phyloP scores from a whole-genome alignment of 2,329 filamentous ascomycete genomes.

The Ambrosiella cleistominuta region DNA sequence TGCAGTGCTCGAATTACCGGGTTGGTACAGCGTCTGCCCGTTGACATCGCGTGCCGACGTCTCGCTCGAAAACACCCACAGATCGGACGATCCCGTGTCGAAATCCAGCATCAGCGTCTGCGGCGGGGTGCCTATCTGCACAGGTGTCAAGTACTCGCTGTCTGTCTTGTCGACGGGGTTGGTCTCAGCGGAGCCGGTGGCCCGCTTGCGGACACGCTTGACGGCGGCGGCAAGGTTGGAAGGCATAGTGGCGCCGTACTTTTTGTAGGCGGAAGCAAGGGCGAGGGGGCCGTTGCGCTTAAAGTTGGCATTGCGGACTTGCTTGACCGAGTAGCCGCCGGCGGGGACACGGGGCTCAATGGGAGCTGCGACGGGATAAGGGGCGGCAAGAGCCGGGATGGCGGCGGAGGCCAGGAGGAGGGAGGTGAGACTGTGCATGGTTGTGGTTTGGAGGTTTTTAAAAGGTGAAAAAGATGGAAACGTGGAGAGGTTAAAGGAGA shows the following conservation, averaged over 20 bases:
- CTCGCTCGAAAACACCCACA: constrained; percentile 31
- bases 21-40: constrained; percentile 25
- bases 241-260: constrained; percentile 22
- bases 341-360: background rate
- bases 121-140: constrained; percentile 26
- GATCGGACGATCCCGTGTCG: constrained; percentile 29
- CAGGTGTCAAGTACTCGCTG: constrained; percentile 23
- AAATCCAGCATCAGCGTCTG: constrained; percentile 28
- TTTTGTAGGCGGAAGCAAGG: constrained; percentile 22
- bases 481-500: background rate
- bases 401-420: constrained; percentile 15
- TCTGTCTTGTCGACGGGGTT: constrained; percentile 18
- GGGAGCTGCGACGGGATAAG: background rate
- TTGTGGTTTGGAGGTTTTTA: background rate
- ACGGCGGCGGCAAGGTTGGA: constrained; percentile 17
- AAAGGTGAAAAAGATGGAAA: background rate
- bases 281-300: constrained; percentile 20
- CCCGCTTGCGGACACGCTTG: constrained; percentile 15
- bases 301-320: constrained; percentile 23
- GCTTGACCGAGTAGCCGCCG: constrained; percentile 18
- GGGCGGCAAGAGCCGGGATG: constrained; percentile 15
- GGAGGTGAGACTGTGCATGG: constrained; percentile 1
- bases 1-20: constrained; percentile 23
- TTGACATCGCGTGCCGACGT: constrained; percentile 21
- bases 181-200: constrained; percentile 18